Conservation (phyloP, 495 filamentous ascomycete species). For the Aspergillus panamensis region DNA sequence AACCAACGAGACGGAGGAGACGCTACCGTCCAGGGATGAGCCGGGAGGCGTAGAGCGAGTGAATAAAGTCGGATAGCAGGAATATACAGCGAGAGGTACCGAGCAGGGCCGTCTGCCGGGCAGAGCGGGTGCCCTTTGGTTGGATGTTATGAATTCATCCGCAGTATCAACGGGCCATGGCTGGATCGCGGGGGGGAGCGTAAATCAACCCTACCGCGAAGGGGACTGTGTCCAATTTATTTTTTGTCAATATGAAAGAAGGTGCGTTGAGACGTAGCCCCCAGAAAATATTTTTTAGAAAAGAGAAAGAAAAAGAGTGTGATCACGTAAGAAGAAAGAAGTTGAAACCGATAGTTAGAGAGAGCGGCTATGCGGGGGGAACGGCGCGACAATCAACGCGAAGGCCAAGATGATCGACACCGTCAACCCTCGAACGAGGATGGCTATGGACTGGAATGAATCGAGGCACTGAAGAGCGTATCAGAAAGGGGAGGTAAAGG, state of each 20-base stretch:
- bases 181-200: slow-evolving; percentile 21
- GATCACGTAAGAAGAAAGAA: slow-evolving; percentile 23
- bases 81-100: slow-evolving; percentile 20
- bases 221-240: not conserved
- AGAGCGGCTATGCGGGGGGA: slow-evolving; percentile 40
- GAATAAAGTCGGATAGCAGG: slow-evolving; percentile 2
- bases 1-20: slow-evolving; percentile 6
- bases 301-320: slow-evolving; percentile 12
- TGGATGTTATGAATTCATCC: slow-evolving; percentile 45
- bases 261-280: not conserved
- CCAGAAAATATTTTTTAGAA: not conserved
- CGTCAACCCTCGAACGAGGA: slow-evolving; percentile 31
- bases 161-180: slow-evolving; percentile 45
- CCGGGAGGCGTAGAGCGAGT: slow-evolving; percentile 1
- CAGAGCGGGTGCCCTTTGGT: slow-evolving; percentile 47
- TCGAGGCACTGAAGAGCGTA: slow-evolving; percentile 5
- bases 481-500: not conserved
- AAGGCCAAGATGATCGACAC: slow-evolving; percentile 33
- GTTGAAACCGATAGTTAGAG: slow-evolving; percentile 16
- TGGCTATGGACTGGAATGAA: slow-evolving; percentile 18
- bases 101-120: slow-evolving; percentile 48
- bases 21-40: slow-evolving; percentile 8
- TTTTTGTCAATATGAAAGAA: not conserved
- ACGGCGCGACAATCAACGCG: slow-evolving; percentile 41
- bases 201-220: slow-evolving; percentile 15